Base-by-base conservation (phyloP, 345 rosid genomes). In the Citrus unshiu region DNA sequence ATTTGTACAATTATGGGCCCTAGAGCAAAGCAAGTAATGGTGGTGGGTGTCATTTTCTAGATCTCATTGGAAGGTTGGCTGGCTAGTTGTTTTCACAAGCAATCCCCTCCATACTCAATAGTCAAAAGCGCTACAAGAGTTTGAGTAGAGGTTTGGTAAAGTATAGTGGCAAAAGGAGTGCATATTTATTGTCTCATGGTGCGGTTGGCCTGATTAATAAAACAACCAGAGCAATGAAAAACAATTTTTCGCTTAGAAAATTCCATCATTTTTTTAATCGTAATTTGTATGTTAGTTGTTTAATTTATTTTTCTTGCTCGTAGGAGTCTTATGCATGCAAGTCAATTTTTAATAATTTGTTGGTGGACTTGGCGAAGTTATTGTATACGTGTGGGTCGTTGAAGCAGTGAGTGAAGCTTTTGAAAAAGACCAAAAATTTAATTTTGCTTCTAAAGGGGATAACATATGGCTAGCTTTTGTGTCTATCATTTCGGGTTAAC, bases 71-170 rank as follows among this genome's bases (percentile, higher is more conserved):
- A 77, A 63, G 76, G 64, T 75, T 75, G 72, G 82, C 57, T 81
- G 82, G 84, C 70, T 67, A 1, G 87, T 83, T 83, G 89, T 85
- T 83, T 85, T 84, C 90, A 61, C 81, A 83, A 83, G 93, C 82
- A 74, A 86, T 74, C 82, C 22, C 22, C 58, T 18, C 58, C 58
- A 54, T 54, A 54, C 58, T 62, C 58, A 59, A 35, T 34, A 71
- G 88, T 79, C 87, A 82, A 87, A 80, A 79, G 70, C 70, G 68
- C 75, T n/a, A 18, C 27, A 27, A 21, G 68, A 51, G 76, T 39
- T 88, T 84, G 93, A 92, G 95, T 88, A 84, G 88, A 85, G 77
- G 88, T 72, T 83, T 85, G 87, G 89, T 79, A 87, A 91, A 88
- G 90, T 71, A 79, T 83, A 77, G 75, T 66, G 43, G 49, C 66